Evolutionary conservation across 2,329 filamentous ascomycete genomes (phyloP).

Genomic region (Ophiocordyceps camponoti-floridani): DNA sequence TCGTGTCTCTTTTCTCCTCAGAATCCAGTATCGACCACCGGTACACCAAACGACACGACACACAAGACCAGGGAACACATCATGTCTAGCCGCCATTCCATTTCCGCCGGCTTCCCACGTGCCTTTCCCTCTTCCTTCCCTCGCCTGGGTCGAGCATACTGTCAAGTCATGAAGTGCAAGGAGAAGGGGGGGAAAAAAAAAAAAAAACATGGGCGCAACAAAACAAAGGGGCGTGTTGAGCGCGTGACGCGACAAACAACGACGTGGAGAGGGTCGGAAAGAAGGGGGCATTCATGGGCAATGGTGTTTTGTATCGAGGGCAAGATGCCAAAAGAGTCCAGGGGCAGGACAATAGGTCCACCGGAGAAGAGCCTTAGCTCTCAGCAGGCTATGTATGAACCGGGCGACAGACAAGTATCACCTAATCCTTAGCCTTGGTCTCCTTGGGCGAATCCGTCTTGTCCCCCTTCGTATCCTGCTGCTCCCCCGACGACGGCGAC

Average conservation of each 20-base stretch:
- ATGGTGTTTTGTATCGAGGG: background rate
- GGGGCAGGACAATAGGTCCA: background rate
- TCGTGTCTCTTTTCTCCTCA: slow-evolving; percentile 1
- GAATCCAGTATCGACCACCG: slow-evolving; percentile 6
- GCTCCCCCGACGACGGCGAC: slow-evolving; percentile 1
- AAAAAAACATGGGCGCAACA: background rate
- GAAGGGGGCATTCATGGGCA: too few relatives aligned
- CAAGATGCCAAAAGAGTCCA: background rate
- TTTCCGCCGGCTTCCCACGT: background rate
- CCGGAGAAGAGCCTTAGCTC: background rate
- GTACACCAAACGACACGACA: slow-evolving; percentile 5
- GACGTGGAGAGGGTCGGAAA: background rate
- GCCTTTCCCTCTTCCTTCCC: background rate
- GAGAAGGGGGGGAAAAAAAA: too few relatives aligned
- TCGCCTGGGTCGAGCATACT: slow-evolving; percentile 1
- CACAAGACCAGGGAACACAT: slow-evolving; percentile 3
- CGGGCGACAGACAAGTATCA: too few relatives aligned
- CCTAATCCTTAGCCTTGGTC: slow-evolving; percentile 18
- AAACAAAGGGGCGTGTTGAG: too few relatives aligned
- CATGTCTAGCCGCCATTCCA: slow-evolving; percentile 6
- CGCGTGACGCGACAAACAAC: too few relatives aligned
- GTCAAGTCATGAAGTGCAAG: slow-evolving; percentile 1
- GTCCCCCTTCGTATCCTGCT: slow-evolving; percentile 9
- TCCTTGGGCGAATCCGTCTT: slow-evolving; percentile 9
- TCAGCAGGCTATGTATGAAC: too few relatives aligned